Conservation (phyloP, 129 eudicot species). For the Artemisia argyi region DNA sequence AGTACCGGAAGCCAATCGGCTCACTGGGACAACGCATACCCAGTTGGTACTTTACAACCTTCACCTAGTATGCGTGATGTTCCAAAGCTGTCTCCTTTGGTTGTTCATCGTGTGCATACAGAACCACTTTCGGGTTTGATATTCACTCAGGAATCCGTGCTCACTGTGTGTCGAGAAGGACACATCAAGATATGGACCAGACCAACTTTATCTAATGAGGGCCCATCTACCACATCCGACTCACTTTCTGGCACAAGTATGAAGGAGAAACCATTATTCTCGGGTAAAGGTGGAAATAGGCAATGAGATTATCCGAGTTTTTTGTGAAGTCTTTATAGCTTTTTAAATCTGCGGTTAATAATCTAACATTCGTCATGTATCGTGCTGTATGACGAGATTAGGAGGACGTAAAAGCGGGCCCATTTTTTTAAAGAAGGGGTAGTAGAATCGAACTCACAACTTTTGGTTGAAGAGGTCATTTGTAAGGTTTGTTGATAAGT, state of each 20-base stretch:
- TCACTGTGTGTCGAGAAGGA: constrained; percentile 82
- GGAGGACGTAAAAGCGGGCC: constrained; percentile 25
- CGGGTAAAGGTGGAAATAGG: constrained; percentile 42
- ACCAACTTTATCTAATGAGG: constrained; percentile 57
- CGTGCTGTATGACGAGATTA: constrained; percentile 32
- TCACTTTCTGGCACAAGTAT: constrained; percentile 43
- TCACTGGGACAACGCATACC: constrained; percentile 73
- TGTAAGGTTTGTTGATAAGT: constrained; percentile 36
- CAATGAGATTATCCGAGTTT: constrained; percentile 35
- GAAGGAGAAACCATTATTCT: constrained; percentile 49
- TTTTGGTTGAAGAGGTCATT: constrained; percentile 23
- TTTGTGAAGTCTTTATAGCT: constrained; percentile 32
- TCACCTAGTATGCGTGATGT: constrained; percentile 89
- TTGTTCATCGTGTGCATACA: constrained; percentile 78
- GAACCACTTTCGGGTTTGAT: constrained; percentile 85
- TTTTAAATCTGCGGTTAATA: constrained; percentile 24
- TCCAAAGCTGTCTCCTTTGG: constrained; percentile 91
- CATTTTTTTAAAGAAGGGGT: constrained; percentile 29
- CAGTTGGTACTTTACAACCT: constrained; percentile 73
- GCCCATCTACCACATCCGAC: constrained; percentile 50
- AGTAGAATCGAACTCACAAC: constrained; percentile 14
- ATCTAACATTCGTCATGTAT: constrained; percentile 42
- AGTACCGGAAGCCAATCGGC: constrained; percentile 84
- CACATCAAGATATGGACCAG: constrained; percentile 87
- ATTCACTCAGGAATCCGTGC: constrained; percentile 72